Conservation (phyloP, 331 rosid genomes). For the Pyracantha coccinea region DNA sequence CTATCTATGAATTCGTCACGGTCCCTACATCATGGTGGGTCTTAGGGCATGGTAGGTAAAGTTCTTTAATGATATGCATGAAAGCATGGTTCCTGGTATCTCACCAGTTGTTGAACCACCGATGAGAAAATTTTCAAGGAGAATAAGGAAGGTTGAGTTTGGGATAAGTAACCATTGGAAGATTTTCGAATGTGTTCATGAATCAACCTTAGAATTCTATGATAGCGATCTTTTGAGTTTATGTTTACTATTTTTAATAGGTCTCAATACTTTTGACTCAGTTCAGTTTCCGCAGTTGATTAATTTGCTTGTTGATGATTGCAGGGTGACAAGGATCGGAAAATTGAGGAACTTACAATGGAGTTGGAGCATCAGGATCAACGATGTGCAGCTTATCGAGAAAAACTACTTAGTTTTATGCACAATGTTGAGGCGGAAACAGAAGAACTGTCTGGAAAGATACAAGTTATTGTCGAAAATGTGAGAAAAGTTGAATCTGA, state of each 20-base stretch:
- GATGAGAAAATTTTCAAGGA: background rate
- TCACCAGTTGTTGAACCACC: background rate
- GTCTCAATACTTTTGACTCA: background rate
- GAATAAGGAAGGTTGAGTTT: background rate
- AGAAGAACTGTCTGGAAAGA: conserved; percentile 49
- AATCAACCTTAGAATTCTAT: background rate
- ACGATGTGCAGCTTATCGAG: conserved; percentile 49
- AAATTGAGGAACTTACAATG: conserved; percentile 57
- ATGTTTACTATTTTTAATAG: too few relatives aligned
- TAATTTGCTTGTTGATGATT: conserved; percentile 7
- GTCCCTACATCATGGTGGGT: background rate
- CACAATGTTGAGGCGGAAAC: conserved; percentile 48
- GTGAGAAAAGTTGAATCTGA: conserved; percentile 57
- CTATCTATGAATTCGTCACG: background rate
- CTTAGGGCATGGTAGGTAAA: background rate
- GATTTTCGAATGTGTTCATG: background rate
- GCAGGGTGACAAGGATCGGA: conserved; percentile 74
- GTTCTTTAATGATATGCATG: background rate
- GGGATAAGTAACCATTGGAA: background rate
- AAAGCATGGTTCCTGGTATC: background rate
- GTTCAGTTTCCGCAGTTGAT: background rate
- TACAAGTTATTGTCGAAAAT: conserved; percentile 47
- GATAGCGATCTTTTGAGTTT: background rate
- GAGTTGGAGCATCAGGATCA: conserved; percentile 65
- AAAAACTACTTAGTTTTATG: conserved; percentile 48